Evolutionary conservation across 768 basidiomycete species (phyloP).

Genomic region (Xerocomus spinulosus): DNA sequence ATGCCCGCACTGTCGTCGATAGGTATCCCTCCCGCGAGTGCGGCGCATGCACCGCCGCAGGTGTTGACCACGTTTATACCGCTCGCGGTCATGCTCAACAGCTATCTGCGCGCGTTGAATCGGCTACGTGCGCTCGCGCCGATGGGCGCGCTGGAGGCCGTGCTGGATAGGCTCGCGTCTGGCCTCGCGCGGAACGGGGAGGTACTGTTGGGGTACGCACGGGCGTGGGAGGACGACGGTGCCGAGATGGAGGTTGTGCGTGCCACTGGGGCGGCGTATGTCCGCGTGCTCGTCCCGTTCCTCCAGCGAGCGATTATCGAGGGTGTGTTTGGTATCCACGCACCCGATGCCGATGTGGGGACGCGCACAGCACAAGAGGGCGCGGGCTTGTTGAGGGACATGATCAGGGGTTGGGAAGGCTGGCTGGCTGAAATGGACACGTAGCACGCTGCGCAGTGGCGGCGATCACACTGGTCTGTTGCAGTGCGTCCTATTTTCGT

Average conservation of each 20-base stretch:
- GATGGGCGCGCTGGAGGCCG: conserved; percentile 46
- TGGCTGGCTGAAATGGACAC: conserved; percentile 22
- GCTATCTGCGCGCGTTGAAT: conserved; percentile 70
- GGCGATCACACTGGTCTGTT: not conserved
- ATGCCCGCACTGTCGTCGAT: conserved; percentile 25
- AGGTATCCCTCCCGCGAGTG: conserved; percentile 20
- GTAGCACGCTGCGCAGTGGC: not conserved
- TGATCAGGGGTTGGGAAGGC: conserved; percentile 25
- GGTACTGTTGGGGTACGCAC: conserved; percentile 45
- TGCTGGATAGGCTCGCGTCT: conserved; percentile 48
- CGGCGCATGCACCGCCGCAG: conserved; percentile 65
- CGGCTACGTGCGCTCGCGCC: conserved; percentile 79
- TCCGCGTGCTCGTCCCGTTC: conserved; percentile 64
- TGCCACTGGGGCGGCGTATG: conserved; percentile 55
- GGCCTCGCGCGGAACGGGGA: conserved; percentile 45
- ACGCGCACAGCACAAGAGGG: not conserved
- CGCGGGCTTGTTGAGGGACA: conserved; percentile 2
- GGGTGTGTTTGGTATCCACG: conserved; percentile 64
- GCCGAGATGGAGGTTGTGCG: conserved; percentile 36
- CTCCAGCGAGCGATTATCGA: conserved; percentile 63
- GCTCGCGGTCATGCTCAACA: conserved; percentile 69
- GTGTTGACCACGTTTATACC: conserved; percentile 70
- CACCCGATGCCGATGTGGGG: no score
- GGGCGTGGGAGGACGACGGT: conserved; percentile 33
- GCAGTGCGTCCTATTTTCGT: not conserved